Evolutionary conservation across 345 rosid genomes (phyloP), one percentile per base, ranked within the genome.

Genomic region (Nasturtium officinale): DNA sequence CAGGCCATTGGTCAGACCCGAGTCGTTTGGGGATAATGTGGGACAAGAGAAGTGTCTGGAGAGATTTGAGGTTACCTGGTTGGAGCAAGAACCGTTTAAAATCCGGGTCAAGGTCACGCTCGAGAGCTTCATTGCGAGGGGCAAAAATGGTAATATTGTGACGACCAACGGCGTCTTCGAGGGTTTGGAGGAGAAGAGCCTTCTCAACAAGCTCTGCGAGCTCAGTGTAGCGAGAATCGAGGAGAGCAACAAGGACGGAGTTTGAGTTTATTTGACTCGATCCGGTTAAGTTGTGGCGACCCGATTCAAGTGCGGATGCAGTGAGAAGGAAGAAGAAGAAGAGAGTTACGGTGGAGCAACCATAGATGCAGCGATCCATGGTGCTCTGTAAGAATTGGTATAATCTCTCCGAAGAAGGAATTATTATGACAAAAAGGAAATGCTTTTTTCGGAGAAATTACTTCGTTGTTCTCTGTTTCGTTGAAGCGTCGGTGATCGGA

Each of bases 161-260:
- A 21, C 65, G 71, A 3, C 87, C 88, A 0, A 90, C 89, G 4
- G 87, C 86, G 5, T 82, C 81, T 74, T 90, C 96, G 3, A 90
- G 83, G 30, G 84, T 83, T 20, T 86, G 96, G 18, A 90, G 81
- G 9, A 90, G 84, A 32, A 90, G 87, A 15, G 88, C 96, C 25
- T 90, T 90, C 65, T 90, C 96, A 2, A 87, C 87, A 10, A 90
- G 85, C 59, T 90, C 96, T 0, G 91, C 85, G 12, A 90, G 84
- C 65, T 87, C 96, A 0, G 96, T 90, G 73, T 90, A 90, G 76
- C 79, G 96, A 15, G 96, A 90, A 76, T 90, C 96, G 11, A 90
- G 90, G 50, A 90, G 87, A 17, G 96, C 96, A 0, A 90, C 89
- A 32, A 90, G 86, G 51, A 90, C 86, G 0, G 93, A 90, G 72